Percentiles rank a stretch among this genome's conserved stretches.
Conservation (phyloP, 225 moss, liverwort and hornwort genomes). For the Bryum argenteum region DNA sequence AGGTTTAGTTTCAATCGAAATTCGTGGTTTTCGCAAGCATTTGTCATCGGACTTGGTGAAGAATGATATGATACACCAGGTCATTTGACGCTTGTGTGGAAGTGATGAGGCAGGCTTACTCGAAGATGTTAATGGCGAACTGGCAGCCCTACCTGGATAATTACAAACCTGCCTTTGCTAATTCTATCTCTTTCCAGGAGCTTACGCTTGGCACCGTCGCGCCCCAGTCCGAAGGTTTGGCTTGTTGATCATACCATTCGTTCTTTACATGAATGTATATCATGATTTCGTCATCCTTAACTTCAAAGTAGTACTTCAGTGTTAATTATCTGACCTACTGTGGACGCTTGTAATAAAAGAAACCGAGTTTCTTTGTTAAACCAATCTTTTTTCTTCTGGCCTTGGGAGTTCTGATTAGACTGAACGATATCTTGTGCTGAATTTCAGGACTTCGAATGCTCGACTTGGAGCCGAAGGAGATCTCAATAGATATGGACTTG, state of each 20-base stretch:
- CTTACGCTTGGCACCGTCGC: conserved; percentile 61
- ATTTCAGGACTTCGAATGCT: conserved; percentile 79
- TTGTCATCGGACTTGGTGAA: background rate
- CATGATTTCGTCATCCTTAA: background rate
- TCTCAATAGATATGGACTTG: conserved; percentile 77
- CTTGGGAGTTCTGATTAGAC: background rate
- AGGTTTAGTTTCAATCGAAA: background rate
- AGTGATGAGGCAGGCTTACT: conserved; percentile 65
- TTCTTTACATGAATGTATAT: background rate
- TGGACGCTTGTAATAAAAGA: background rate
- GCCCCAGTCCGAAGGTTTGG: conserved; percentile 50
- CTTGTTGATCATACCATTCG: background rate
- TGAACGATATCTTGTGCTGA: background rate
- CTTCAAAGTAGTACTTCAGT: background rate
- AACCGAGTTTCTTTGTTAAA: conserved; percentile 7
- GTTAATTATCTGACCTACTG: background rate
- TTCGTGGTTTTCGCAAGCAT: background rate
- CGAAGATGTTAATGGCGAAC: conserved; percentile 56
- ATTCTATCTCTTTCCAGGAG: conserved; percentile 51
- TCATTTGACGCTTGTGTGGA: conserved; percentile 33
- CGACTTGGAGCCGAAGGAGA: conserved; percentile 59
- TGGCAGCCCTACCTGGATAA: conserved; percentile 54
- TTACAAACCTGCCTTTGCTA: conserved; percentile 57
- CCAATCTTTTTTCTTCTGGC: background rate
- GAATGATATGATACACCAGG: background rate